phyloP scores from a whole-genome alignment of 306 rosid genomes.

The Vigna hirtella region DNA sequence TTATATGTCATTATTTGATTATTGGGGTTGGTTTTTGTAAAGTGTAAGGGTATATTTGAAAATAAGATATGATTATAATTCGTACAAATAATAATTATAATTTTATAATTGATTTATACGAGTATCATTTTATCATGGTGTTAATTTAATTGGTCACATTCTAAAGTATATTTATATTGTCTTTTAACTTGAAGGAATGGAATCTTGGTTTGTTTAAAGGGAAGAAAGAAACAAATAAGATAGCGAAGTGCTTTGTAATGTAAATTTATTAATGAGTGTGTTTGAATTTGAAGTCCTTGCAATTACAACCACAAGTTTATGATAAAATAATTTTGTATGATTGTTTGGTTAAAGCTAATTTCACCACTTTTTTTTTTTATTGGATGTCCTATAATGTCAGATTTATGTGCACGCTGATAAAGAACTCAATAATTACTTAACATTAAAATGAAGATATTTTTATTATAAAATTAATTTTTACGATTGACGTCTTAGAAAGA shows the following conservation, averaged over 20 bases:
- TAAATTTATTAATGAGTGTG: neutral
- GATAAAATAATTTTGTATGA: constrained; percentile 29
- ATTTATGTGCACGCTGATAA: constrained; percentile 21
- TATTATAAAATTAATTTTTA: neutral
- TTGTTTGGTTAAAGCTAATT: constrained; percentile 10
- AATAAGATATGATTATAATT: too few relatives aligned
- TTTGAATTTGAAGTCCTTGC: neutral
- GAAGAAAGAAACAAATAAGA: neutral
- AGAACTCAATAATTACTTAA: neutral
- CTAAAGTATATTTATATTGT: neutral
- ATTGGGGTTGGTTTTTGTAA: too few relatives aligned
- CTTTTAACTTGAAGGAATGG: neutral
- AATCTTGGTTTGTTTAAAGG: neutral
- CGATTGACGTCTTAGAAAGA: neutral
- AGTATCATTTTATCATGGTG: too few relatives aligned
- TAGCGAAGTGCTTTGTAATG: constrained; percentile 15
- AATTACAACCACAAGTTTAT: constrained; percentile 46
- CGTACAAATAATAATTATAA: too few relatives aligned
- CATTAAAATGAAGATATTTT: constrained; percentile 7
- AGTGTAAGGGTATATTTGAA: too few relatives aligned
- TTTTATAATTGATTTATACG: too few relatives aligned
- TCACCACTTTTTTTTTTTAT: neutral
- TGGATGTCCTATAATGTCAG: constrained; percentile 8
- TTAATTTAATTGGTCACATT: too few relatives aligned
- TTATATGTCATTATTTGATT: neutral